Evolutionary conservation across 169 alveolate species (phyloP).

Genomic region (Eimeria brunetti): DNA sequence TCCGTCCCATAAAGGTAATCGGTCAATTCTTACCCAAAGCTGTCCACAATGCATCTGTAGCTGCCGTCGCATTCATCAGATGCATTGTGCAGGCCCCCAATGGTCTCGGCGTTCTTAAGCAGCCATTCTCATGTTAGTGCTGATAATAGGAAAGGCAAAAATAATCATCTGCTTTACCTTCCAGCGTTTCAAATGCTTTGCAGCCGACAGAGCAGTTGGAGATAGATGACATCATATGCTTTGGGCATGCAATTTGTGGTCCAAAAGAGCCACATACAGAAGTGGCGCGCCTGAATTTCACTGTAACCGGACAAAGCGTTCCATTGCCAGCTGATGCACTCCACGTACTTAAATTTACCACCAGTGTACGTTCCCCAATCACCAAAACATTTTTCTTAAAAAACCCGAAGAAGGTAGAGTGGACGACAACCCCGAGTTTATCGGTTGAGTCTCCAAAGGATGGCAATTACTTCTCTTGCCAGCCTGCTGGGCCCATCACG

Average conservation of each 20-base stretch:
- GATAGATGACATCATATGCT: constrained; percentile 63
- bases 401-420: constrained; percentile 57
- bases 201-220: constrained; percentile 70
- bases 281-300: constrained; percentile 68
- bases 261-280: constrained; percentile 26
- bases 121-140: background rate
- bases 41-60: too few species aligned
- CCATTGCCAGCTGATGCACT: constrained; percentile 72
- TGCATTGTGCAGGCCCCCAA: background rate
- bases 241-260: constrained; percentile 15
- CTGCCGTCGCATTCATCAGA: too few species aligned
- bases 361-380: constrained; percentile 72
- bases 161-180: background rate
- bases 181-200: background rate
- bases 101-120: background rate
- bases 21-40: background rate
- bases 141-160: background rate
- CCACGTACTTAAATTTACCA: constrained; percentile 57
- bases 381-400: constrained; percentile 66
- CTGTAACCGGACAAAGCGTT: constrained; percentile 69
- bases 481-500: constrained; percentile 78
- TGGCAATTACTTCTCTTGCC: constrained; percentile 67
- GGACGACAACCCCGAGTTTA: constrained; percentile 72
- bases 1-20: constrained; percentile 67
- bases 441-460: constrained; percentile 61